Percentiles rank a stretch among this genome's conserved stretches.
Evolutionary conservation across 495 filamentous ascomycete species (phyloP).

Genomic region (Podospora fimiseda): DNA sequence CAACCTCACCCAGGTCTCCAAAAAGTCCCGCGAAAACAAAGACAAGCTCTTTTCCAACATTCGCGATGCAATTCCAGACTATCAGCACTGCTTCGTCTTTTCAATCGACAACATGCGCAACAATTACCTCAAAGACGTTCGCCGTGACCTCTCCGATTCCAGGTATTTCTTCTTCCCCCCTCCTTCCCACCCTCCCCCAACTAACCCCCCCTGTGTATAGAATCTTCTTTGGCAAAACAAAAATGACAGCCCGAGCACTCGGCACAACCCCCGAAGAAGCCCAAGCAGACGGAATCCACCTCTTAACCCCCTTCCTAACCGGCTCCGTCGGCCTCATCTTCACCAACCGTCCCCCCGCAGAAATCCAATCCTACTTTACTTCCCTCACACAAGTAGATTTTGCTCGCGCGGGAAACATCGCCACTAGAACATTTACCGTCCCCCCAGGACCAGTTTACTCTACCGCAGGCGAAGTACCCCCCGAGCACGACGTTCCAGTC

Average conservation of each 20-base stretch:
- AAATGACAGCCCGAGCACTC: constrained; percentile 92
- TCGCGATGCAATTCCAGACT: constrained; percentile 74
- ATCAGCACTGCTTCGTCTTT: constrained; percentile 90
- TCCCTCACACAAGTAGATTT: constrained; percentile 67
- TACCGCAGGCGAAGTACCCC: constrained; percentile 68
- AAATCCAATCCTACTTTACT: constrained; percentile 62
- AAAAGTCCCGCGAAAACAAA: constrained; percentile 85
- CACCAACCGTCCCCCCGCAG: constrained; percentile 61
- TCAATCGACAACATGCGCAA: constrained; percentile 97
- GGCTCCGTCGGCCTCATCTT: constrained; percentile 89
- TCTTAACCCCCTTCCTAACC: constrained; percentile 61
- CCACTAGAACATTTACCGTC: constrained; percentile 66
- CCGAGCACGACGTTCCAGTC: constrained; percentile 76
- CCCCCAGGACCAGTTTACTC: constrained; percentile 72
- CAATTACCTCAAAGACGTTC: constrained; percentile 88
- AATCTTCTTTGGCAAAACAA: constrained; percentile 97
- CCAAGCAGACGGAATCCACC: constrained; percentile 64
- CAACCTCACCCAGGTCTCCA: constrained; percentile 80
- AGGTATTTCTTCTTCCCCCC: constrained; percentile 47
- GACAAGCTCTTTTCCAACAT: constrained; percentile 81
- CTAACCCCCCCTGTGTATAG: constrained; percentile 40
- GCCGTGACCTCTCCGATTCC: constrained; percentile 74
- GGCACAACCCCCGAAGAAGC: constrained; percentile 67
- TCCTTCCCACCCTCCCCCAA: not conserved
- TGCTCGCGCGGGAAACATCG: constrained; percentile 75